These are phyloP conservation scores for Phoenix roebelenii DNA, from an alignment of 176 grass and related monocot genomes.

Conservation along the genomic window DNA sequence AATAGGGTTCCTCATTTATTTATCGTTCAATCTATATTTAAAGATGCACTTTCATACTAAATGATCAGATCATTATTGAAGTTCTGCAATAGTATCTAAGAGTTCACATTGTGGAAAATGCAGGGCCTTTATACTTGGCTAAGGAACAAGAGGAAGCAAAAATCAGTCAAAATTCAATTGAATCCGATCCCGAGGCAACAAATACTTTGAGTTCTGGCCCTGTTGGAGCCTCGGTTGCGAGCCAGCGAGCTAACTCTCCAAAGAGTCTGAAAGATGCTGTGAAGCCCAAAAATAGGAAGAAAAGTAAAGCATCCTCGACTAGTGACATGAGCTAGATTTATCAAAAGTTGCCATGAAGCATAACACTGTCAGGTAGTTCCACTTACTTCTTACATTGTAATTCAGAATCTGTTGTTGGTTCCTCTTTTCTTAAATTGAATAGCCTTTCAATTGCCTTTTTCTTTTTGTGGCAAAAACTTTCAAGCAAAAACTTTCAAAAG, in stretches of 20 bases:
- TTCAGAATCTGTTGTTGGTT: too few species aligned
- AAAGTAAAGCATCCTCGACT: slow-evolving; percentile 26
- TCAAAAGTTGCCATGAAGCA: not conserved
- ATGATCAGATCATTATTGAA: too few species aligned
- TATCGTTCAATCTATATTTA: too few species aligned
- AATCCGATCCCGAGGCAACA: slow-evolving; percentile 28
- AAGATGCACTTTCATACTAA: too few species aligned
- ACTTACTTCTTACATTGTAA: slow-evolving; percentile 1
- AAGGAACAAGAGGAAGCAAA: slow-evolving; percentile 25
- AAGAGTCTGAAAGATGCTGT: slow-evolving; percentile 84
- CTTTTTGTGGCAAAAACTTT: too few species aligned
- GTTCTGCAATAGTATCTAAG: too few species aligned
- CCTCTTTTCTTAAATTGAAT: too few species aligned
- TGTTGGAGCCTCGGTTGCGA: slow-evolving; percentile 24
- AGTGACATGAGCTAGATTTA: slow-evolving; percentile 14
- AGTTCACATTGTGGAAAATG: slow-evolving; percentile 6
- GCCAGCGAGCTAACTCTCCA: slow-evolving; percentile 34
- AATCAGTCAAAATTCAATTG: slow-evolving; percentile 21
- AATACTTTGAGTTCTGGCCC: slow-evolving; percentile 17
- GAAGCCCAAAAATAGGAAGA: slow-evolving; percentile 73
- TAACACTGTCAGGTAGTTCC: not conserved
- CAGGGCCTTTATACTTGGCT: slow-evolving; percentile 15
- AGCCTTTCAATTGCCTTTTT: too few species aligned
- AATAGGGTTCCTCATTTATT: too few species aligned
- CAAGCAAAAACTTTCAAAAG: too few species aligned